These are phyloP conservation scores for Leccinum sublutescens DNA, from an alignment of 768 basidiomycete species.

Conservation along the genomic window DNA sequence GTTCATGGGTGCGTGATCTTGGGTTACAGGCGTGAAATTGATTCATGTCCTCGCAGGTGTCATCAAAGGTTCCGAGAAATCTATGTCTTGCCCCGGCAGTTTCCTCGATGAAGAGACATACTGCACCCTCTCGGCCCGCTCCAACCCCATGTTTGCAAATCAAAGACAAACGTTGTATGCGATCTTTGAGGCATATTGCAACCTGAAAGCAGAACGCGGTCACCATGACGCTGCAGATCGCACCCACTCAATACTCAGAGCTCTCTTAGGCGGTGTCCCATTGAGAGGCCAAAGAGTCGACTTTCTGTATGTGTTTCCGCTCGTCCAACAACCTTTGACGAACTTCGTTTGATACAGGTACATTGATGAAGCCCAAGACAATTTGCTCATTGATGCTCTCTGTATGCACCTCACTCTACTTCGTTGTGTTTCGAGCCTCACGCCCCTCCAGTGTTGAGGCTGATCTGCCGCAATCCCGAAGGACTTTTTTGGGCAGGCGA, in stretches of 20 bases:
- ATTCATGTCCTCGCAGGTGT: constrained; percentile 40
- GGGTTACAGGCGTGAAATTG: neutral
- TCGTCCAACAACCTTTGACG: neutral
- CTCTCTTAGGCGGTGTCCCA: constrained; percentile 26
- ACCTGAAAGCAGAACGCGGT: constrained; percentile 39
- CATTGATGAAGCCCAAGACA: constrained; percentile 74
- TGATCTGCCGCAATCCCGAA: constrained; percentile 57
- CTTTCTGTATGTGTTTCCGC: constrained; percentile 45
- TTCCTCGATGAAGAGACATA: constrained; percentile 48
- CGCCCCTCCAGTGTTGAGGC: constrained; percentile 49
- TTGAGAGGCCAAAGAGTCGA: constrained; percentile 48
- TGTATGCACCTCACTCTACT: constrained; percentile 35
- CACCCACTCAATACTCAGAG: constrained; percentile 52
- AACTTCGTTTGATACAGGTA: constrained; percentile 37
- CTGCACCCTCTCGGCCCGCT: constrained; percentile 46
- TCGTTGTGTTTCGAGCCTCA: constrained; percentile 7
- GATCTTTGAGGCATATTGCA: constrained; percentile 53
- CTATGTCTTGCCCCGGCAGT: constrained; percentile 35
- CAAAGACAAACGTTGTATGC: constrained; percentile 49
- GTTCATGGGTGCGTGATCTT: constrained; percentile 48
- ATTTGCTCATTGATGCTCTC: constrained; percentile 61
- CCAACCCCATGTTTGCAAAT: constrained; percentile 52
- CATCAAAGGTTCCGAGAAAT: constrained; percentile 63
- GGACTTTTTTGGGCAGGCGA: constrained; percentile 81
- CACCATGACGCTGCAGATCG: constrained; percentile 63